phyloP scores from a whole-genome alignment of 495 filamentous ascomycete species.

The Saxispiralis lemnorum region DNA sequence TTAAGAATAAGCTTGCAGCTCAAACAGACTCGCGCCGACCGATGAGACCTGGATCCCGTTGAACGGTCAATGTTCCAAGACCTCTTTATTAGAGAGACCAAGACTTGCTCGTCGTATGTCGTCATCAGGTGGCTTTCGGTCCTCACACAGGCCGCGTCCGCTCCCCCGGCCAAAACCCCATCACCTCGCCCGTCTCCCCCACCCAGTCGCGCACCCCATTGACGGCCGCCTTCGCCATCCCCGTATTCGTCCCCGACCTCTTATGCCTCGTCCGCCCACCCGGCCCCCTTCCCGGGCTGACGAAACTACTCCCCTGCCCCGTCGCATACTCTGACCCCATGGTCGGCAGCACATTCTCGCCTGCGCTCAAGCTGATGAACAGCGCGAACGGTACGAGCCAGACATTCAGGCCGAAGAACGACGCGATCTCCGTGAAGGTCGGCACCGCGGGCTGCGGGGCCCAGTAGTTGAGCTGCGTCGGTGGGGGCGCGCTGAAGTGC shows the following conservation, averaged over 20 bases:
- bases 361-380: slow-evolving; percentile 81
- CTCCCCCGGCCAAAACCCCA: slow-evolving; percentile 51
- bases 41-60: no score
- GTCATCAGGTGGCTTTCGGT: background rate
- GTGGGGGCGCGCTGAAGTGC: slow-evolving; percentile 51
- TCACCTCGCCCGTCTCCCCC: slow-evolving; percentile 49
- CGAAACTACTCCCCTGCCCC: slow-evolving; percentile 31
- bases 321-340: slow-evolving; percentile 57
- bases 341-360: slow-evolving; percentile 83
- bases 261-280: slow-evolving; percentile 17
- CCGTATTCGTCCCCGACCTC: slow-evolving; percentile 35
- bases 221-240: slow-evolving; percentile 80
- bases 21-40: no score
- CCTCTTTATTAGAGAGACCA: no score
- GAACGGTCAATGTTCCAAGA: no score
- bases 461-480: slow-evolving; percentile 9
- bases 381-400: slow-evolving; percentile 93
- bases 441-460: slow-evolving; percentile 31
- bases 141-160: slow-evolving; percentile 17
- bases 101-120: no score
- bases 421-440: slow-evolving; percentile 84
- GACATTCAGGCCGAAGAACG: slow-evolving; percentile 88
- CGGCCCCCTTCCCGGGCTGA: slow-evolving; percentile 23
- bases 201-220: slow-evolving; percentile 58
- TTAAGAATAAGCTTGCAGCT: no score